Base-by-base conservation (phyloP, 352 stramenopile genomes). In the Phytopythium chamaehyphon region DNA sequence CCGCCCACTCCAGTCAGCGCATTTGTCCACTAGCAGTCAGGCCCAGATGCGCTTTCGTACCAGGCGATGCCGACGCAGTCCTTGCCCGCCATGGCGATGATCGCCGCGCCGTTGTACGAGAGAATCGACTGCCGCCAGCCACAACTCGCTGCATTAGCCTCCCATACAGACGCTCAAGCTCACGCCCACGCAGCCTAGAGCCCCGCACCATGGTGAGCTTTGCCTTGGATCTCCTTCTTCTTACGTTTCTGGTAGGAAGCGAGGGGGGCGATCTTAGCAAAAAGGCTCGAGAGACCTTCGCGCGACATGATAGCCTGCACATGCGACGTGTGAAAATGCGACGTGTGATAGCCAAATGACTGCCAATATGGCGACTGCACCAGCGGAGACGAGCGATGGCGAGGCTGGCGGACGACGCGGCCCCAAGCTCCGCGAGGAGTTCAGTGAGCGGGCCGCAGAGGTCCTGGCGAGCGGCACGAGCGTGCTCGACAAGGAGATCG, bases 21-120 rank as follows among this genome's bases (percentile, higher is more conserved):
- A 31, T 37, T 18, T 28, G 23, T 7, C 33, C 42, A 33, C 18
- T n/a, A n/a, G n/a, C n/a, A n/a, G n/a, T n/a, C n/a, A n/a, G n/a
- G n/a, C n/a, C n/a, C n/a, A n/a, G n/a, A 6, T 26, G 15, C 14
- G 11, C 16, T 10, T 31, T 14, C 63, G 48, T 68, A 96, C 86
- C 86, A 94, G 40, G 96, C 96, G 61, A 99, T 99, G 24, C 90
- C 97, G 28, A 99, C 96, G 71, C 97, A 99, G 74, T 99, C 93
- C 70, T 99, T 99, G 56, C 97, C 97, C 22, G 95, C 88, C 97
- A 99, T 99, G 56, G 95, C 97, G 64, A 99, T 97, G 56, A 99
- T 98, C 47, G 96, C 97, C 47, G 89, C 90, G 59, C 97, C 97
- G 74, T 99, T 99, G 79, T 99, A 99, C 67, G 97, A 96, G 54